Base-by-base conservation (phyloP, 1,139 yeast species). In the Geotrichum australiense region DNA sequence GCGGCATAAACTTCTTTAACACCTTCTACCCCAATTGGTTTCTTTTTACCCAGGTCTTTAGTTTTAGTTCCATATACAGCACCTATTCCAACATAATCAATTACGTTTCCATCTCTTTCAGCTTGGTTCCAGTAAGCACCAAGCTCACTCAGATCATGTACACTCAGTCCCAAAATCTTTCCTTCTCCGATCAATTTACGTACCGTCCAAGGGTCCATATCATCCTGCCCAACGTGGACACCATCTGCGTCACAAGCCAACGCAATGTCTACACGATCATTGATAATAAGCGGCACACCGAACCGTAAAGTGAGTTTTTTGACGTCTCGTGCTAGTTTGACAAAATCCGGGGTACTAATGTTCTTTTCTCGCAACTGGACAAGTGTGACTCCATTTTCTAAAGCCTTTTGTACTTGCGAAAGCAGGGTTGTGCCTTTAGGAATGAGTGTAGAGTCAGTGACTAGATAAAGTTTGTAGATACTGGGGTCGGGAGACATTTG, bases 201-300 rank as follows among this genome's bases (percentile, higher is more conserved):
- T 0, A 76, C 93, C 21, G 69, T 50, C 1, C 61, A 59, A 2
- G 81, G 80, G 33, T 65, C 67, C 85, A 89, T 83, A 57, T 89
- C 97, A 45, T 81, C 91, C 59, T 87, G 96, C 1, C 97, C 97
- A 16, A 89, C 86, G 64, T 89, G 97, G 12, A 89, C 81, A 26
- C 95, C 95, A 47, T 87, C 96, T 0, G 95, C 95, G 53, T 75
- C 93, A 42, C 85, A 69, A 0, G 96, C 96, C 40, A 87, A 65
- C 0, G 96, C 96, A 5, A 89, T 86, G 56, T 89, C 97, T 5
- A 86, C 73, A 36, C 96, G 66, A 57, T 89, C 96, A 55, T 89
- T 86, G 55, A 89, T 87, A 25, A 89, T 76, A 50, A 89, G 66
- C 0, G 96, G 96, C 15, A 89, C 76, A 0, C 73, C 71, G 35